These are phyloP conservation scores for Phialocephala subalpina DNA, from an alignment of 2,329 filamentous ascomycete genomes.

Conservation along the genomic window DNA sequence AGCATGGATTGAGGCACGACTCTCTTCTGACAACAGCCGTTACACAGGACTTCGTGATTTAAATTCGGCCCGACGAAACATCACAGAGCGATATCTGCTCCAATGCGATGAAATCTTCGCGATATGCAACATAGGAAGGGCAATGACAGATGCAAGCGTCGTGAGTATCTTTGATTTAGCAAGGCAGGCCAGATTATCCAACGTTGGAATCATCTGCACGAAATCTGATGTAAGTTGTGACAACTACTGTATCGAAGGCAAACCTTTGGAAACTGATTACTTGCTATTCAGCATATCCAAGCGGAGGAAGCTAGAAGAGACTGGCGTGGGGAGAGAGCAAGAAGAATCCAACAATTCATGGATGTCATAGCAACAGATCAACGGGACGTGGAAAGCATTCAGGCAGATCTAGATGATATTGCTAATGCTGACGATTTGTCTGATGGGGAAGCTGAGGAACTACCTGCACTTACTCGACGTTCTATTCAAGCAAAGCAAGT, in stretches of 20 bases:
- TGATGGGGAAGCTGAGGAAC: constrained; percentile 4
- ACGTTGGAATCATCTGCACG: constrained; percentile 27
- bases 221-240: constrained; percentile 30
- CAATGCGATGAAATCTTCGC: constrained; percentile 57
- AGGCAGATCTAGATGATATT: constrained; percentile 18
- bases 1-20: neutral
- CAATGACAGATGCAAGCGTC: constrained; percentile 41
- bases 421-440: constrained; percentile 12
- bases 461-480: neutral
- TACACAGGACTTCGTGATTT: constrained; percentile 53
- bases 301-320: constrained; percentile 21
- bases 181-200: constrained; percentile 16
- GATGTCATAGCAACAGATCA: constrained; percentile 20
- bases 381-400: constrained; percentile 3
- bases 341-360: constrained; percentile 9
- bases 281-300: constrained; percentile 19
- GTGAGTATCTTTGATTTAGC: constrained; percentile 22
- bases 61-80: constrained; percentile 52
- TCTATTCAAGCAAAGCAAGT: constrained; percentile 19
- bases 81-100: constrained; percentile 55
- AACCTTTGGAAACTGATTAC: constrained; percentile 19
- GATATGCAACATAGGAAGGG: constrained; percentile 52
- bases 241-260: constrained; percentile 42
- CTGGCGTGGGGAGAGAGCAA: constrained; percentile 19
- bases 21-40: neutral